These are phyloP conservation scores for Ophiostoma ulmi DNA, from an alignment of 2,329 filamentous ascomycete species.

Conservation along the genomic window DNA sequence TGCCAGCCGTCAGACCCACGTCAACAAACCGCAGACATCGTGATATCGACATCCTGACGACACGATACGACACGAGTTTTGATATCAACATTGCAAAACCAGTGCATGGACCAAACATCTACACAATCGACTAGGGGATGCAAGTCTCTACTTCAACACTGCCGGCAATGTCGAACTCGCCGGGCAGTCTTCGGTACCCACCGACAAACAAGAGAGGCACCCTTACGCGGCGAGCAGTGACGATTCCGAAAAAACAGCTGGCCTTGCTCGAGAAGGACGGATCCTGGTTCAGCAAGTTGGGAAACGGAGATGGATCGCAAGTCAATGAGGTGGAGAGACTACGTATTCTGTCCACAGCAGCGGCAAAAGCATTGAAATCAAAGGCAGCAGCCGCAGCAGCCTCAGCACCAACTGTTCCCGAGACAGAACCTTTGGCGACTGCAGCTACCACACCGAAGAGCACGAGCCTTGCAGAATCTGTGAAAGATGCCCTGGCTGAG, in stretches of 20 bases:
- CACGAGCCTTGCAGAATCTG: neutral
- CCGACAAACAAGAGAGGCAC: neutral
- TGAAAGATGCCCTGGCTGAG: neutral
- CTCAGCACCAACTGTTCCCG: too few relatives aligned
- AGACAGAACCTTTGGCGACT: neutral
- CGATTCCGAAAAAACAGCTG: constrained; percentile 39
- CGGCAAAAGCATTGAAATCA: neutral
- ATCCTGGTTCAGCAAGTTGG: constrained; percentile 18
- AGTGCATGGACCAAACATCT: neutral
- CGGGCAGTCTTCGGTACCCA: neutral
- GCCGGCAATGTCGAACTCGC: neutral
- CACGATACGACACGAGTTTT: neutral
- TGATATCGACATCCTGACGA: neutral
- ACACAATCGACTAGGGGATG: neutral
- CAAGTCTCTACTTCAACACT: neutral
- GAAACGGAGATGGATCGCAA: neutral
- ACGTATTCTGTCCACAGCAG: neutral
- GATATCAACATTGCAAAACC: neutral
- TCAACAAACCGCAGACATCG: neutral
- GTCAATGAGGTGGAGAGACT: neutral
- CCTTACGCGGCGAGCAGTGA: constrained; percentile 31
- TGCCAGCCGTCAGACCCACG: neutral
- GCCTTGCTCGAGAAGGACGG: constrained; percentile 34
- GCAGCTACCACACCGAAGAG: neutral
- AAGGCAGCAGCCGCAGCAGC: neutral